A percentile compares a stretch with the other conserved stretches of the same genome.
phyloP scores from a whole-genome alignment of 192 early-diverging fungal species.

The Phlyctochytrium arcticum region DNA sequence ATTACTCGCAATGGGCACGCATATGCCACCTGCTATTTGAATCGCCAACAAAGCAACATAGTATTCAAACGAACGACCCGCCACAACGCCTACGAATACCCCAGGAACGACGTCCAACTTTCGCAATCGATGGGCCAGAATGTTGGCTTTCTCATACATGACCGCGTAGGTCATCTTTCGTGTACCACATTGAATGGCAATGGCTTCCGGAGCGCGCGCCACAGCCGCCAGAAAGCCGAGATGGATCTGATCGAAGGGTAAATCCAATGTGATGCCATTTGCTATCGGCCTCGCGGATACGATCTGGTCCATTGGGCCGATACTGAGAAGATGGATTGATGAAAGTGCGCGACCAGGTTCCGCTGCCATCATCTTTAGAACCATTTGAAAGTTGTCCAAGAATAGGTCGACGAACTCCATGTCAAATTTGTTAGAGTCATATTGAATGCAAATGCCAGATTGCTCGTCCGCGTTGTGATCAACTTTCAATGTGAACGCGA shows the following conservation, averaged over 20 bases:
- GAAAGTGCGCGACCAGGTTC: too few species aligned
- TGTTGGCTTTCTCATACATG: conserved; percentile 20
- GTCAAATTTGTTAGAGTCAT: neutral
- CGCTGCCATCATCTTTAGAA: too few species aligned
- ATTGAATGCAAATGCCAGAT: neutral
- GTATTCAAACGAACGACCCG: conserved; percentile 27
- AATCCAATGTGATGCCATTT: too few species aligned
- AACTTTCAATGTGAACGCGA: neutral
- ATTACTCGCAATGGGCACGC: conserved; percentile 17
- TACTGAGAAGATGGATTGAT: too few species aligned
- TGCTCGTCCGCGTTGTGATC: neutral
- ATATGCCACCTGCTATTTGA: conserved; percentile 32
- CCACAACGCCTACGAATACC: conserved; percentile 18
- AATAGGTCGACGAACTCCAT: neutral
- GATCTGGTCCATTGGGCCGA: too few species aligned
- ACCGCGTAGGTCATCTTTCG: conserved; percentile 31
- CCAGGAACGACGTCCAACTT: conserved; percentile 14
- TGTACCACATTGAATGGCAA: conserved; percentile 23
- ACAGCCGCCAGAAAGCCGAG: neutral
- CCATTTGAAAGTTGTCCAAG: neutral
- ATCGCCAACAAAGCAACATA: conserved; percentile 19
- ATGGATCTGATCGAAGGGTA: conserved; percentile 3
- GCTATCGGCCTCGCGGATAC: too few species aligned
- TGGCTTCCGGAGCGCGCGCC: neutral
- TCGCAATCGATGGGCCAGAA: conserved; percentile 8